Percentiles rank a stretch among this genome's conserved stretches.
These are phyloP conservation scores for Xylaria sp. DNA, from an alignment of 2,329 filamentous ascomycete species.

Conservation along the genomic window DNA sequence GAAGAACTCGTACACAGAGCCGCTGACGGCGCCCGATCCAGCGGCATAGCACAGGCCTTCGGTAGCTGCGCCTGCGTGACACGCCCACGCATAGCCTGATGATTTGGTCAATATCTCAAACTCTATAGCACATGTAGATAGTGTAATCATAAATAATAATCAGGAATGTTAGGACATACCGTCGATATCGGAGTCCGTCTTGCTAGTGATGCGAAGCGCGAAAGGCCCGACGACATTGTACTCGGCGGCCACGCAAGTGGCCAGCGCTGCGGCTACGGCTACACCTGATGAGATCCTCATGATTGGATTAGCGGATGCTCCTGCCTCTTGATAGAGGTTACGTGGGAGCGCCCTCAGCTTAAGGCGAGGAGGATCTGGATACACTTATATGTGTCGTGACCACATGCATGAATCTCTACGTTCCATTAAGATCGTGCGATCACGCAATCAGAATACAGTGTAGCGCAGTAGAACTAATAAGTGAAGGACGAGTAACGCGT, in stretches of 20 bases:
- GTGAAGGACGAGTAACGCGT: background rate
- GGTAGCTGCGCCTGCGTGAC: constrained; percentile 29
- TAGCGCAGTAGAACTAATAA: background rate
- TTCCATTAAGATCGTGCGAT: background rate
- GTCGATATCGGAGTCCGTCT: constrained; percentile 22
- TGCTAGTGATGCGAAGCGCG: constrained; percentile 32
- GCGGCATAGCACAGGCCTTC: constrained; percentile 29
- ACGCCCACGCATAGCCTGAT: constrained; percentile 31
- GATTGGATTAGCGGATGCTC: background rate
- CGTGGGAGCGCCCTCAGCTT: background rate
- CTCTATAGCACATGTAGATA: background rate
- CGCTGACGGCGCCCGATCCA: constrained; percentile 13
- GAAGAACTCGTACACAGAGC: constrained; percentile 33
- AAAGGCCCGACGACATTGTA: constrained; percentile 31
- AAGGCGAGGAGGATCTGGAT: background rate
- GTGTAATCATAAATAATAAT: background rate
- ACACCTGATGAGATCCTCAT: constrained; percentile 21
- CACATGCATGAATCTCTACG: background rate
- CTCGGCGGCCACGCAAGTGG: constrained; percentile 7
- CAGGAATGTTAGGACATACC: constrained; percentile 22
- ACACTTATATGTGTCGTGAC: constrained; percentile 23
- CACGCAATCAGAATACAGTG: background rate
- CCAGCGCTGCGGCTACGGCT: background rate
- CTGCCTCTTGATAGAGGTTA: background rate
- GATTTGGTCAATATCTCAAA: background rate